Percentiles rank a stretch among this genome's conserved stretches.
Conservation (phyloP, 352 stramenopile species). For the Phytophthora pisi region DNA sequence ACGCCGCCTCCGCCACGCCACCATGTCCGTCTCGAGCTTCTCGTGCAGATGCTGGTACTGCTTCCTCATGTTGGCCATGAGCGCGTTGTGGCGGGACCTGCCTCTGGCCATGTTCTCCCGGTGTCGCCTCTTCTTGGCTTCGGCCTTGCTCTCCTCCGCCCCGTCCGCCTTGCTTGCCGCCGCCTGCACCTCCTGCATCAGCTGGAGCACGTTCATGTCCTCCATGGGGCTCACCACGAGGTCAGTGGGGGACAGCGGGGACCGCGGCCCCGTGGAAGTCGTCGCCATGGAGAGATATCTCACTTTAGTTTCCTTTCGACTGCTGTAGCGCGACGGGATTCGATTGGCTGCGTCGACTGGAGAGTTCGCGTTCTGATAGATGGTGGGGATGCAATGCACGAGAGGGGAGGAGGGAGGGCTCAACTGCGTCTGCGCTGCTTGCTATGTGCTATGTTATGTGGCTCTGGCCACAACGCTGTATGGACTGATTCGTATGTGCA, state of each 20-base stretch:
- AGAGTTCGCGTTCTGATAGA: constrained; percentile 5
- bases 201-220: constrained; percentile 13
- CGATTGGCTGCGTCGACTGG: neutral
- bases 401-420: constrained; percentile 11
- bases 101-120: constrained; percentile 39
- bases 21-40: constrained; percentile 29
- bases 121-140: constrained; percentile 30
- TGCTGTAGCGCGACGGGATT: neutral
- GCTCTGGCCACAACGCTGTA: constrained; percentile 16
- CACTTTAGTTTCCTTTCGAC: neutral
- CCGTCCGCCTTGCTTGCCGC: neutral
- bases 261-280: constrained; percentile 3
- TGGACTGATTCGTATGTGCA: constrained; percentile 9
- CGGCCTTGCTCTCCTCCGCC: constrained; percentile 24
- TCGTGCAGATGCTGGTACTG: constrained; percentile 30
- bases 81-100: constrained; percentile 32
- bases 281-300: constrained; percentile 18
- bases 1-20: constrained; percentile 12
- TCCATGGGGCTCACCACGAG: constrained; percentile 5
- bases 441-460: neutral
- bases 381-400: constrained; percentile 18
- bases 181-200: constrained; percentile 10
- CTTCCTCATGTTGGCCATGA: constrained; percentile 34
- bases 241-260: constrained; percentile 24
- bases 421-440: neutral